These are phyloP conservation scores for Basidiobolus meristosporus DNA, from an alignment of 371 early-diverging fungal genomes.

Conservation along the genomic window DNA sequence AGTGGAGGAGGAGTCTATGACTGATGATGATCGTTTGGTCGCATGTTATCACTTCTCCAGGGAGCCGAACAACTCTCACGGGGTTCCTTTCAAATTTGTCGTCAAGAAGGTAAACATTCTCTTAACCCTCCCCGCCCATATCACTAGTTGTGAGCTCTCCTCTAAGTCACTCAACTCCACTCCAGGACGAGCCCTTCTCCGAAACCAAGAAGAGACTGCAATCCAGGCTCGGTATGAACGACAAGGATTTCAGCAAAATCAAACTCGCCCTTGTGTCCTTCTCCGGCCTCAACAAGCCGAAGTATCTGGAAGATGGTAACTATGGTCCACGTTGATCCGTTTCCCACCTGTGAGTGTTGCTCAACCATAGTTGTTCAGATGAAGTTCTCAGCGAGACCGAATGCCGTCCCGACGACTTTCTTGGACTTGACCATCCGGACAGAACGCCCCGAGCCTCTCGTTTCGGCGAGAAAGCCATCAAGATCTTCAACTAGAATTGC, in stretches of 20 bases:
- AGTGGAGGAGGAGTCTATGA: constrained; percentile 24
- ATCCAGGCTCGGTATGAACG: constrained; percentile 47
- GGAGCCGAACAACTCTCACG: constrained; percentile 41
- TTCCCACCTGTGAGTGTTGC: not conserved
- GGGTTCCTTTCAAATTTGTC: constrained; percentile 64
- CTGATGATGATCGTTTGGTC: constrained; percentile 20
- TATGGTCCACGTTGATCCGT: not conserved
- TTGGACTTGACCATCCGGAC: constrained; percentile 3
- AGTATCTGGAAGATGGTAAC: constrained; percentile 4
- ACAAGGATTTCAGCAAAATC: constrained; percentile 74
- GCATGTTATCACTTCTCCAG: constrained; percentile 57
- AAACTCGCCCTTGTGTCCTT: constrained; percentile 27
- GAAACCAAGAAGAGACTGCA: constrained; percentile 55
- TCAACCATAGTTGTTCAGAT: not conserved
- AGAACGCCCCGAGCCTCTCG: not conserved
- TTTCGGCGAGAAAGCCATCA: constrained; percentile 5
- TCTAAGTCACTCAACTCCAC: not conserved
- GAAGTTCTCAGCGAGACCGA: constrained; percentile 1
- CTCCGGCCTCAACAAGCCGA: constrained; percentile 4
- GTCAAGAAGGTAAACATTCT: constrained; percentile 36
- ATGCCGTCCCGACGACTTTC: not conserved
- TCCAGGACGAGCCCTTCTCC: constrained; percentile 37
- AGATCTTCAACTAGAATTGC: constrained; percentile 4
- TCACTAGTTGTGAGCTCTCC: too few species aligned
- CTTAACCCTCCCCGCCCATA: too few species aligned